phyloP scores from a whole-genome alignment of 2,329 filamentous ascomycete genomes.

The Verticillium isaacii region DNA sequence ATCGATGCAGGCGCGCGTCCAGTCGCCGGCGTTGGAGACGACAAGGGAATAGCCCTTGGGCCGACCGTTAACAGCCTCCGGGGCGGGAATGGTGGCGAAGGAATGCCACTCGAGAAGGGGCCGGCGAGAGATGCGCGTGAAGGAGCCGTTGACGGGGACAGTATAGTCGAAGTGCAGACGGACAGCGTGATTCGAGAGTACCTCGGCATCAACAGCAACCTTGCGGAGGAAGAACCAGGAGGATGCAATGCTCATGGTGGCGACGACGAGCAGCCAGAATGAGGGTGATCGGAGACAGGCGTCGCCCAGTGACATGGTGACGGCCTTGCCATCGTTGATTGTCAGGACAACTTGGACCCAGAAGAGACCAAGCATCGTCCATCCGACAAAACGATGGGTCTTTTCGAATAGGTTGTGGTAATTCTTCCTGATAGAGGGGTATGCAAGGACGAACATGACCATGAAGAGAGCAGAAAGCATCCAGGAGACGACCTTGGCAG shows the following conservation, averaged over 20 bases:
- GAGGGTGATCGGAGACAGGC: conserved; percentile 33
- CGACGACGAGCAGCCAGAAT: conserved; percentile 64
- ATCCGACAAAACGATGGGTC: conserved; percentile 69
- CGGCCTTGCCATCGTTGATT: conserved; percentile 36
- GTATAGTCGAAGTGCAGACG: conserved; percentile 65
- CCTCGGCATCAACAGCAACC: conserved; percentile 59
- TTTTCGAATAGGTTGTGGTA: conserved; percentile 67
- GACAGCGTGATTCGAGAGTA: conserved; percentile 67
- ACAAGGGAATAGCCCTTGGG: conserved; percentile 61
- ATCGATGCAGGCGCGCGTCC: conserved; percentile 62
- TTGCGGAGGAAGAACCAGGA: conserved; percentile 71
- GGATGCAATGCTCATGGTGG: conserved; percentile 61
- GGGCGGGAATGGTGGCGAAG: conserved; percentile 68
- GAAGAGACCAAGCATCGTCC: conserved; percentile 60
- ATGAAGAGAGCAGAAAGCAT: conserved; percentile 53
- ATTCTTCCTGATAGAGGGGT: conserved; percentile 57
- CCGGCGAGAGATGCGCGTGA: conserved; percentile 54
- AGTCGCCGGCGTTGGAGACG: conserved; percentile 70
- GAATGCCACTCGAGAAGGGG: conserved; percentile 70
- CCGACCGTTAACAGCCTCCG: conserved; percentile 27
- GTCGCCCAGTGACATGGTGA: conserved; percentile 25
- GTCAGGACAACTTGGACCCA: conserved; percentile 56
- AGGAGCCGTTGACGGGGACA: conserved; percentile 50
- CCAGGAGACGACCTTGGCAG: conserved; percentile 46
- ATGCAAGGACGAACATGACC: conserved; percentile 56